Evolutionary conservation across 106 monocot species (phyloP).

Genomic region (Dendrobium nobile): DNA sequence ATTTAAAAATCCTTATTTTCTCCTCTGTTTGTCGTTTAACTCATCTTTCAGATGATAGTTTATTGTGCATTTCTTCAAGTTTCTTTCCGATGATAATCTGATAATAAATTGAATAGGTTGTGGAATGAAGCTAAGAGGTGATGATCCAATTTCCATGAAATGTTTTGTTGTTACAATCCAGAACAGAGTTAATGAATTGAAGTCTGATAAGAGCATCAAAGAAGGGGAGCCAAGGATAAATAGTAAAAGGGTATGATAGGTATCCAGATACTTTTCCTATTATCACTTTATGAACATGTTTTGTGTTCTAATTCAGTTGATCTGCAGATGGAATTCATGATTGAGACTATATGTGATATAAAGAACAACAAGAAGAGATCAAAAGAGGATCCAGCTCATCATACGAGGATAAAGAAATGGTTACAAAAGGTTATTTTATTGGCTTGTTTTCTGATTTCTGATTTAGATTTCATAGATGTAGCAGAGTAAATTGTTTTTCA

Average conservation of each 20-base stretch:
- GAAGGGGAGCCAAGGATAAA: slow-evolving; percentile 35
- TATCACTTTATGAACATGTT: neutral
- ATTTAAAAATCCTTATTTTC: neutral
- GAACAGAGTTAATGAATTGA: slow-evolving; percentile 60
- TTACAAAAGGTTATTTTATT: slow-evolving; percentile 65
- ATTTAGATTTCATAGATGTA: neutral
- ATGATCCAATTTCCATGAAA: slow-evolving; percentile 90
- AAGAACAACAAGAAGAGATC: slow-evolving; percentile 87
- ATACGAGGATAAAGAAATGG: slow-evolving; percentile 92
- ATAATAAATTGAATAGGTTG: slow-evolving; percentile 45
- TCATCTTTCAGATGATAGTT: neutral
- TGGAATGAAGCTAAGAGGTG: slow-evolving; percentile 85
- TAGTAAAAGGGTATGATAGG: slow-evolving; percentile 58
- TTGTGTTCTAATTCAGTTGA: slow-evolving; percentile 8
- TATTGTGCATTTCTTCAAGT: neutral
- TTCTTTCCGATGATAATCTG: neutral
- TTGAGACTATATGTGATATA: slow-evolving; percentile 94
- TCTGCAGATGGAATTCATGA: slow-evolving; percentile 95
- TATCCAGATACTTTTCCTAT: slow-evolving; percentile 3
- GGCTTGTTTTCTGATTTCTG: neutral
- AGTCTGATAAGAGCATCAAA: slow-evolving; percentile 15
- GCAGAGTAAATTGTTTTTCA: neutral
- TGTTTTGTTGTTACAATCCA: slow-evolving; percentile 70
- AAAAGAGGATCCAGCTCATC: slow-evolving; percentile 67
- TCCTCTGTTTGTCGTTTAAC: neutral